Conservation (phyloP, 2,329 filamentous ascomycete genomes). For the Aspergillus sclerotialis region DNA sequence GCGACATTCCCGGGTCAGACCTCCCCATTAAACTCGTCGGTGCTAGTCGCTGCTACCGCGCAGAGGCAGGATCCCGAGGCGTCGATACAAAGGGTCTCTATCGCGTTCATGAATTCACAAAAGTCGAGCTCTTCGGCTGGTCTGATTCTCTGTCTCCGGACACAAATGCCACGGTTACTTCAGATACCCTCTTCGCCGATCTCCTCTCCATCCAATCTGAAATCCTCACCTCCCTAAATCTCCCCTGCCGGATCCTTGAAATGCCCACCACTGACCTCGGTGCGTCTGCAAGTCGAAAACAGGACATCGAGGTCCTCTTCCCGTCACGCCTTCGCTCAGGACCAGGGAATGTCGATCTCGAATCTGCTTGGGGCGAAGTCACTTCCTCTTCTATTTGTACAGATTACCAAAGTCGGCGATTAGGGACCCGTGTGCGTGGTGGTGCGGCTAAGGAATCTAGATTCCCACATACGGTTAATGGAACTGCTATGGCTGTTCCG, state of each 20-base stretch:
- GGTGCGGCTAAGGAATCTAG: slow-evolving; percentile 43
- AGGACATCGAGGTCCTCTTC: slow-evolving; percentile 92
- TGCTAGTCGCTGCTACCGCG: slow-evolving; percentile 86
- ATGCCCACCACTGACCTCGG: slow-evolving; percentile 89
- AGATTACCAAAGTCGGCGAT: slow-evolving; percentile 82
- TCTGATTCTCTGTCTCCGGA: slow-evolving; percentile 49
- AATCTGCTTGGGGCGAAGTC: slow-evolving; percentile 84
- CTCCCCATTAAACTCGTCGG: slow-evolving; percentile 76
- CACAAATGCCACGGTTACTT: slow-evolving; percentile 15
- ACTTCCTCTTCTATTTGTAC: slow-evolving; percentile 86
- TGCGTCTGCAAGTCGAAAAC: slow-evolving; percentile 77
- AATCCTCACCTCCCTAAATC: slow-evolving; percentile 67
- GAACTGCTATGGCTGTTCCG: slow-evolving; percentile 86
- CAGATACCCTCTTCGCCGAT: slow-evolving; percentile 62
- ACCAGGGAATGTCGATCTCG: slow-evolving; percentile 19
- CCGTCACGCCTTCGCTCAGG: slow-evolving; percentile 56
- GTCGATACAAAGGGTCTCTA: slow-evolving; percentile 91
- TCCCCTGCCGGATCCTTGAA: slow-evolving; percentile 83
- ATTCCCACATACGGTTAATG: slow-evolving; percentile 89
- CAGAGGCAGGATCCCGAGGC: slow-evolving; percentile 85
- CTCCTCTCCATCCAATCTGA: slow-evolving; percentile 82
- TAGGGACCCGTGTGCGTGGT: slow-evolving; percentile 65
- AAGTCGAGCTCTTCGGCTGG: slow-evolving; percentile 98
- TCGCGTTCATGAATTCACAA: slow-evolving; percentile 96
- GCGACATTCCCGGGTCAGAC: slow-evolving; percentile 55